Evolutionary conservation across 768 basidiomycete species (phyloP), one percentile per base, ranked within the genome.

Genomic region (Auricularia sp.): DNA sequence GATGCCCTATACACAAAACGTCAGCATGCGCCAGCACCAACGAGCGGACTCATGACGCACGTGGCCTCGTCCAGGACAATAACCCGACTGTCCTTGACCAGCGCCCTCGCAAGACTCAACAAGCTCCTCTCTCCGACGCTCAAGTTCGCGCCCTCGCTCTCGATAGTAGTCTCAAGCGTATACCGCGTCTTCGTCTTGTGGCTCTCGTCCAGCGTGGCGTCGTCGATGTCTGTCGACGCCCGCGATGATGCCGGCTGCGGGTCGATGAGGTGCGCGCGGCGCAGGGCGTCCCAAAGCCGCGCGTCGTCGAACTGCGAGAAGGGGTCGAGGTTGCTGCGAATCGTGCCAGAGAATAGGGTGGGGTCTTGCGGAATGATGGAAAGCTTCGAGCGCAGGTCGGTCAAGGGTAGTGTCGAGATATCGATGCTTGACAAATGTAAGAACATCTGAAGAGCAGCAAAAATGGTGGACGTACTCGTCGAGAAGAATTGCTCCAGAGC

Each of bases 11-110:
- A 21, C 13, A 56, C 24, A 24, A 39, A 64, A 59, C 63, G 21
- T 11, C 6, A n/a, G 44, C 56, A 36, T 1, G 62, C n/a, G 42
- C 11, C 29, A 61, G 44, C 29, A 37, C 24, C 8, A 33, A 56
- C 8, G 51, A 33, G 51, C 18, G 29, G 29, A 29, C 29, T 0
- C 0, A 29, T 29, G 29, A 63, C 69, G 59, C 68, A 83, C 84
- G 92, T 94, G 0, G 93, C 93, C 77, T 95, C 94, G 72, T 97
- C 94, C 11, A 98, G 79, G 58, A 97, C 85, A 61, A 95, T 85
- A 37, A 96, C 85, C 72, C 85, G 87, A 13, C 88, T 82, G 71
- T 94, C 84, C 69, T 94, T 91, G 39, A 96, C 94, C 33, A 97
- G 76, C 0, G 94, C 95, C 39, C 95, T 81, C 16, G 95, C 95